Evolutionary conservation across 75 land plant genomes (phyloP), one percentile per base, ranked within the genome.

Genomic region (Selaginella moellendorffii): DNA sequence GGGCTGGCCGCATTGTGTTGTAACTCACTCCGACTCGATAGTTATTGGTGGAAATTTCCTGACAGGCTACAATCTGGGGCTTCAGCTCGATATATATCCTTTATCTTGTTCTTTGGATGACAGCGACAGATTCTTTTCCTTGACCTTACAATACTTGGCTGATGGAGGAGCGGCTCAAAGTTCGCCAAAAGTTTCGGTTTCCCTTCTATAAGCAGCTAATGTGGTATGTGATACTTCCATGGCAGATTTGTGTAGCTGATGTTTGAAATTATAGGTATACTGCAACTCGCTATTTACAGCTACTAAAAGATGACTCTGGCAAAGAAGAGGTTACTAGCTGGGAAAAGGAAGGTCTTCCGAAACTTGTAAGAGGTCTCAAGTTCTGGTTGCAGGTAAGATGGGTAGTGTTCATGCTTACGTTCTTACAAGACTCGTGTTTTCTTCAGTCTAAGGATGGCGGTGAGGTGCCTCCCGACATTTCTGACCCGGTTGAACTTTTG

Each of bases 91-190:
- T 20, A 53, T 72, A 72, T 72, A 73, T 73, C 75, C 70, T 25
- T 26, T 19, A 14, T 5, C 46, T 5, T 14, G 46, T 61, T 62
- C 14, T 2, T 52, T 66, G 24, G n/a, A n/a, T n/a, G n/a, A n/a
- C n/a, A n/a, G n/a, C n/a, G n/a, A n/a, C n/a, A n/a, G n/a, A n/a
- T n/a, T n/a, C n/a, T n/a, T n/a, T n/a, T 66, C 29, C 69, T 54
- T 67, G 19, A 67, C 61, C 28, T 8, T 29, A 52, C 20, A 46
- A 53, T 52, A 73, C 75, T 24, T 73, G 75, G 75, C 70, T 61
- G 52, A 73, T 73, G 75, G 75, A 73, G 51, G 75, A 73, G 51
- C 42, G 75, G 46, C 61, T 73, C 28, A 73, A 73, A 73, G 71
- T 73, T 0, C 70, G 75, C 19, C 53, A 53, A 21, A 73, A 73